Percentiles rank a stretch among this genome's conserved stretches.
phyloP scores from a whole-genome alignment of 2,329 filamentous ascomycete species.

The Podosphaera aphanis region DNA sequence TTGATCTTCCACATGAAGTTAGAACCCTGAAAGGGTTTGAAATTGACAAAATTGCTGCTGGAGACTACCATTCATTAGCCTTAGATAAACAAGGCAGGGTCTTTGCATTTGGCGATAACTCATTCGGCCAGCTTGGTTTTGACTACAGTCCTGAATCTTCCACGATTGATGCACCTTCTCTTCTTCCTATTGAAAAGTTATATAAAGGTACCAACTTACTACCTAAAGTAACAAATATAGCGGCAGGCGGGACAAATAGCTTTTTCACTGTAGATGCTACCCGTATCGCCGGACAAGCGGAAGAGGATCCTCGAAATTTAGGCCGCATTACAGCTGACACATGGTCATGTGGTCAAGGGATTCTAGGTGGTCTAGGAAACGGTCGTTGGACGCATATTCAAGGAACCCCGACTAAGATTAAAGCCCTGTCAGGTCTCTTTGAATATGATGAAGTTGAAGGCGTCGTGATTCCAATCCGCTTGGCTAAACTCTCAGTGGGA shows the following conservation, averaged over 20 bases:
- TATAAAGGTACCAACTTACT: constrained; percentile 42
- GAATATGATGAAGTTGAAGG: constrained; percentile 64
- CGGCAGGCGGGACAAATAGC: constrained; percentile 66
- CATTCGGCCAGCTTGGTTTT: constrained; percentile 74
- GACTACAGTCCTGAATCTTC: constrained; percentile 38
- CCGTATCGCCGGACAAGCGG: constrained; percentile 25
- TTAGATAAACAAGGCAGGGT: constrained; percentile 54
- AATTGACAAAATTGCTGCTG: constrained; percentile 53
- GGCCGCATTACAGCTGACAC: constrained; percentile 47
- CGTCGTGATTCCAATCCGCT: constrained; percentile 50
- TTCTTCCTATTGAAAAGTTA: constrained; percentile 45
- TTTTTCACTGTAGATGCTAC: constrained; percentile 71
- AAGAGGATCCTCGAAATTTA: constrained; percentile 20
- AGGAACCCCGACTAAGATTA: constrained; percentile 53
- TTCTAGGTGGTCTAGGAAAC: constrained; percentile 61
- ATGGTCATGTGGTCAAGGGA: constrained; percentile 71
- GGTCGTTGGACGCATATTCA: constrained; percentile 81
- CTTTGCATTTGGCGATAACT: constrained; percentile 81
- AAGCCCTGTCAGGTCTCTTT: constrained; percentile 56
- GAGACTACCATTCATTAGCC: constrained; percentile 67
- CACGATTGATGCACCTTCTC: constrained; percentile 43
- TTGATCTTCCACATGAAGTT: constrained; percentile 66
- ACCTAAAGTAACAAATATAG: constrained; percentile 50
- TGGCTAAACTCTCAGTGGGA: constrained; percentile 51
- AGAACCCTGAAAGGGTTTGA: constrained; percentile 44